Base-by-base conservation (phyloP, 345 rosid species). In the Kandelia obovata region DNA sequence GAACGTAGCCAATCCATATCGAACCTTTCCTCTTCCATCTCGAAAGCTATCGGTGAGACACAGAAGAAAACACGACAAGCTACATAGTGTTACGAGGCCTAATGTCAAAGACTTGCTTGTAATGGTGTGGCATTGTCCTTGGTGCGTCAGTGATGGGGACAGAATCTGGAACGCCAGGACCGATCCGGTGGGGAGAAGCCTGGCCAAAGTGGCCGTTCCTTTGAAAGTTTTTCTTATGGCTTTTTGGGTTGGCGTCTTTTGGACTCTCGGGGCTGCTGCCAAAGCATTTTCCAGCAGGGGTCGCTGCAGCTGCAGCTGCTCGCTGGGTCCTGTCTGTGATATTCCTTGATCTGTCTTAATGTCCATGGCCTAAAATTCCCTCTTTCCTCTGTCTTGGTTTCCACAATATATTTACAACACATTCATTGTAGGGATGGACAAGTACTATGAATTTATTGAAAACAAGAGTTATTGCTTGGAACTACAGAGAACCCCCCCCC, bases 101-200 rank as follows among this genome's bases (percentile, higher is more conserved):
- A 83, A 67, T 0, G 89, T 80, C 62, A 87, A 53, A 66, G 69
- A 66, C 17, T 67, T 84, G 74, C 83, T 85, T 1, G 83, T 31
- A 1, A 69, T 5, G 58, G 83, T 78, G 19, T 59, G 74, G 65
- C 97, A 92, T 71, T 84, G 83, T 6, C 97, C 97, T 11, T 79
- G 86, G 73, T 86, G 84, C 0, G 96, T 85, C 37, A 89, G 10
- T 19, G 84, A 68, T 2, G 98, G 98, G 13, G 93, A 87, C 16
- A 89, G 30, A 61, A 89, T 64, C 65, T 92, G 96, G 73, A 88
- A 90, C 19, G 84, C 67, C 49, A 90, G 85, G 39, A 89, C 92
- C 0, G 96, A 85, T 17, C 96, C 88, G 4, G 98, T 87, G 0
- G 93, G 92, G 16, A 85, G 83, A 56, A 87, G 93, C 75, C 77